Base-by-base conservation (phyloP, 1,139 yeast species). In the Yamadazyma kanchanaburiensis region DNA sequence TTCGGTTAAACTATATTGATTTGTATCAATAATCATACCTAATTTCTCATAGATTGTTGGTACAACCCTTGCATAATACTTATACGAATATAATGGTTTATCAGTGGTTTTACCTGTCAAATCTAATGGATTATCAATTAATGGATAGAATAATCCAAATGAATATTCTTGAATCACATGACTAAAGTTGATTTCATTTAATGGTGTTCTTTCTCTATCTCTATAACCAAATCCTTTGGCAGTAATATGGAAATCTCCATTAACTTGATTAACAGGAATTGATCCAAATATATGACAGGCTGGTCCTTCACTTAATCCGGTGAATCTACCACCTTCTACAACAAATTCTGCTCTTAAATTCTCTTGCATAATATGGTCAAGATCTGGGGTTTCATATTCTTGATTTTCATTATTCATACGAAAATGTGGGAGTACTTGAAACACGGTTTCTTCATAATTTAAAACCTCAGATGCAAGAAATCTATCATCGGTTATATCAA, bases 201-300 rank as follows among this genome's bases (percentile, higher is more conserved):
- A 19, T 4, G 74, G 71, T 3, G 70, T 65, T 31, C 59, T 54
- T 38, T 72, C 61, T 35, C 73, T 53, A 32, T 69, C 70, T 25
- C 64, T 43, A 45, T 77, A 78, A 2, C 84, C 89, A 40, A 65
- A 62, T 0, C 89, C 94, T 46, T 73, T 77, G 3, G 85, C 91
- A 1, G 94, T 83, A 27, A 91, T 81, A 48, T 82, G 89, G 48
- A 91, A 76, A 39, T 83, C 88, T 8, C 98, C 98, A 32, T 67
- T 64, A 4, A 91, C 95, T 45, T 84, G 81, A 47, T 85, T 88
- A 3, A 91, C 91, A 0, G 94, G 94, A 29, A 91, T 70, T 0
- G 82, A 69, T 2, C 98, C 99, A 49, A 76, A 87, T 2, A 91
- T 76, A 41, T 91, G 87, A 55, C 99, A 91, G 3, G 94, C 94